Evolutionary conservation across 805 yeast genomes (phyloP).

Genomic region (Kluyveromyces starmeri): DNA sequence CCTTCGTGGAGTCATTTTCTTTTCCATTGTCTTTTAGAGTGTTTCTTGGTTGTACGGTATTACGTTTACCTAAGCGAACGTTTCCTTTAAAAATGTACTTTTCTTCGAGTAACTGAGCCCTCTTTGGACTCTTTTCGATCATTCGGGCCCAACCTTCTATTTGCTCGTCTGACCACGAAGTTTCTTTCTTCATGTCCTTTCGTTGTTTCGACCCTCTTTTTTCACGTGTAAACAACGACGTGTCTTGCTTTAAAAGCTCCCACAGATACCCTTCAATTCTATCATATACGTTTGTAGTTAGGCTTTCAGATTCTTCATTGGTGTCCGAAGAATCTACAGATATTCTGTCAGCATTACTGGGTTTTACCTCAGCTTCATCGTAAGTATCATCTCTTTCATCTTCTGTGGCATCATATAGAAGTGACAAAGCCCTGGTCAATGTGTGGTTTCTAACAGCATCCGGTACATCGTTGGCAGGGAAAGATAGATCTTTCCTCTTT

Average conservation of each 20-base stretch:
- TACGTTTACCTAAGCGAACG: slow-evolving; percentile 23
- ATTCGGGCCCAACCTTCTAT: slow-evolving; percentile 89
- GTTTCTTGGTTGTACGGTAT: slow-evolving; percentile 18
- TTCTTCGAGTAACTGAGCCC: slow-evolving; percentile 56
- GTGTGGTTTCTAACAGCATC: slow-evolving; percentile 50
- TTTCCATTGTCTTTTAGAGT: too few relatives aligned
- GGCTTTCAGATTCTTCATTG: slow-evolving; percentile 5
- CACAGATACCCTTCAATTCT: slow-evolving; percentile 49
- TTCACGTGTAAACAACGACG: slow-evolving; percentile 38
- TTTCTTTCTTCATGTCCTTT: slow-evolving; percentile 39
- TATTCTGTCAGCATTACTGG: slow-evolving; percentile 13
- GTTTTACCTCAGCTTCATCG: slow-evolving; percentile 37
- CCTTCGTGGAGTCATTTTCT: not conserved
- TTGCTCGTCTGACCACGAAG: slow-evolving; percentile 80
- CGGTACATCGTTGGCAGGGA: slow-evolving; percentile 25
- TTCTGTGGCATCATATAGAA: slow-evolving; percentile 67
- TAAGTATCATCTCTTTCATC: slow-evolving; percentile 82
- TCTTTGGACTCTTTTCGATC: slow-evolving; percentile 55
- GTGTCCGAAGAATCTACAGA: slow-evolving; percentile 10
- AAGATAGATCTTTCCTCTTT: slow-evolving; percentile 8
- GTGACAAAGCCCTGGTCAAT: slow-evolving; percentile 47
- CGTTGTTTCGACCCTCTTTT: slow-evolving; percentile 46
- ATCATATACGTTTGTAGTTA: slow-evolving; percentile 28
- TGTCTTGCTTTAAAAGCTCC: slow-evolving; percentile 43
- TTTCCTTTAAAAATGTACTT: slow-evolving; percentile 44